These are phyloP conservation scores for Fusarium azukiicola DNA, from an alignment of 2,329 filamentous ascomycete species.

Conservation along the genomic window DNA sequence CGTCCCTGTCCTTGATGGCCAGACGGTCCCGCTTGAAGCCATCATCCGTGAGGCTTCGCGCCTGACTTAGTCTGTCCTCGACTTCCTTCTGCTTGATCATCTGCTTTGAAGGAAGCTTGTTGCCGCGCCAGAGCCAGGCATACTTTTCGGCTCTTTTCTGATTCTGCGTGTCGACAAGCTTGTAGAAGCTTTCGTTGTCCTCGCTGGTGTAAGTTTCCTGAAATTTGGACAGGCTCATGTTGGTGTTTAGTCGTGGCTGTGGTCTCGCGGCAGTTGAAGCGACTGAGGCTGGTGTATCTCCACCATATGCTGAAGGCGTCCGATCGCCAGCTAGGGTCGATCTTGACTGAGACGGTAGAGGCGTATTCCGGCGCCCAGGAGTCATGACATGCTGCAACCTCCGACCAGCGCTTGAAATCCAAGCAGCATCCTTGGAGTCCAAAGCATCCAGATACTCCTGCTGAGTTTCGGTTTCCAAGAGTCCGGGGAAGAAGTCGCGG, in stretches of 20 bases:
- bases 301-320: constrained; percentile 84
- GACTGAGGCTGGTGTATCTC: constrained; percentile 87
- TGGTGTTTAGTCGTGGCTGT: constrained; percentile 81
- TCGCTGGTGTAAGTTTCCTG: constrained; percentile 98
- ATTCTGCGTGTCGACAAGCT: constrained; percentile 94
- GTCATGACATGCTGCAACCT: constrained; percentile 90
- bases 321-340: constrained; percentile 60
- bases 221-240: constrained; percentile 91
- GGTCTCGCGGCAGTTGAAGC: constrained; percentile 62
- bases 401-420: constrained; percentile 91
- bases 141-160: constrained; percentile 91
- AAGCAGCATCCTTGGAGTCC: constrained; percentile 90
- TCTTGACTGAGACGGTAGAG: constrained; percentile 44
- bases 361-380: constrained; percentile 75
- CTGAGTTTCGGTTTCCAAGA: constrained; percentile 92
- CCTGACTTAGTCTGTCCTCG: constrained; percentile 73
- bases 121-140: constrained; percentile 92
- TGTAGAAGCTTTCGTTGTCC: constrained; percentile 98
- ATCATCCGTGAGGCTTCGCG: constrained; percentile 73
- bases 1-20: constrained; percentile 83
- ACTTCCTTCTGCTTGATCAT: constrained; percentile 85
- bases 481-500: constrained; percentile 96
- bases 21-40: constrained; percentile 78
- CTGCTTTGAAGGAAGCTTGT: constrained; percentile 92
- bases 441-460: constrained; percentile 96